Base-by-base conservation (phyloP, 805 yeast species). In the Kuraishia borneana region DNA sequence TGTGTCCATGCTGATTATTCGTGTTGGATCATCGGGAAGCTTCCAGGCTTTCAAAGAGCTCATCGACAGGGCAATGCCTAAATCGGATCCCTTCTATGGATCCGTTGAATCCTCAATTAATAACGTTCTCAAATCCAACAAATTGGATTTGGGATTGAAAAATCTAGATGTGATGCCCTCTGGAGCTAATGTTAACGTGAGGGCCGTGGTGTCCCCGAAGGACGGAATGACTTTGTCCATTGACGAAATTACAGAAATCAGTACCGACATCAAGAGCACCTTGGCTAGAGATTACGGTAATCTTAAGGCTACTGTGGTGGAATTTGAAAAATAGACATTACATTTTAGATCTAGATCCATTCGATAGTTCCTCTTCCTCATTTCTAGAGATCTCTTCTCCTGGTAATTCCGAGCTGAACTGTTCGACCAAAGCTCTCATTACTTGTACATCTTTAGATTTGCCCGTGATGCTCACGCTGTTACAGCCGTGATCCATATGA, bases 11-110 rank as follows among this genome's bases (percentile, higher is more conserved):
- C 61, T 92, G 45, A 80, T 92, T 37, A 73, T 88, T 42, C 76
- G 70, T 43, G 96, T 96, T 6, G 97, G 97, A 23, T 68, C 73
- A 54, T 69, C 71, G 3, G 88, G 95, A 19, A 73, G 82, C 45
- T 62, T 66, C 38, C 66, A 68, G 19, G 74, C 96, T 0, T 67
- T 79, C 46, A 68, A 68, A 39, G 97, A 89, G 51, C 61, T 89
- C 30, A 66, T 84, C 21, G 98, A 89, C 48, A 70, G 74, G 41
- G 79, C 89, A 2, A 57, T 79, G 26, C 62, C 72, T 12, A 56
- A 53, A 12, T 54, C 53, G 1, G 76, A 74, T 41, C 68, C 65
- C 31, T 61, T 73, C 32, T 80, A 71, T 41, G 44, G 47, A 14
- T 51, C 54, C 19, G 40, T 69, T 23, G 56, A 60, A 35, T 54